Evolutionary conservation across 305 asterid species (phyloP).

Genomic region (Withania somnifera): DNA sequence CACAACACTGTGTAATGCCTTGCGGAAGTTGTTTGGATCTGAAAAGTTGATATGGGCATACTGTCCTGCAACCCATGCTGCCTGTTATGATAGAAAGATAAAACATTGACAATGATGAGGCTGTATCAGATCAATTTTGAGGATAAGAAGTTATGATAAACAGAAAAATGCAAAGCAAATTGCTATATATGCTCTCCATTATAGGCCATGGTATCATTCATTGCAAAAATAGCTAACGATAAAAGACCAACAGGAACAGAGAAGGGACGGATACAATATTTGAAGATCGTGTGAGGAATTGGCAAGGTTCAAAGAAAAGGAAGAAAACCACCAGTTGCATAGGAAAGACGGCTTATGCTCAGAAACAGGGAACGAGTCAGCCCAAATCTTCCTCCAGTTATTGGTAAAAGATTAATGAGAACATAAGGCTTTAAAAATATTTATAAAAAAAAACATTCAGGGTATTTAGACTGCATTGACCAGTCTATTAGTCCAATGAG

Average conservation of each 20-base stretch:
- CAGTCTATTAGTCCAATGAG: background rate
- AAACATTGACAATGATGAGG: conserved; percentile 6
- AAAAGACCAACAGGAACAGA: too few relatives aligned
- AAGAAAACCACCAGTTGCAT: background rate
- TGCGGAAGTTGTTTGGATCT: conserved; percentile 76
- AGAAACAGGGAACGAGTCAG: background rate
- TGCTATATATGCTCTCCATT: background rate
- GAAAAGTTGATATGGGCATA: conserved; percentile 83
- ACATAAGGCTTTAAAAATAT: background rate
- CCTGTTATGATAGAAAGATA: conserved; percentile 38
- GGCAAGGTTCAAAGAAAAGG: background rate
- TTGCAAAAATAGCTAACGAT: background rate
- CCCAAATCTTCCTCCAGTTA: background rate
- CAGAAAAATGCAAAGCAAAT: background rate
- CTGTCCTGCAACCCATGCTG: conserved; percentile 99
- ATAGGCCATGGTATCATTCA: background rate
- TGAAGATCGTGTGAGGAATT: background rate
- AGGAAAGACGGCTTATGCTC: background rate
- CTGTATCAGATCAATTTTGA: background rate
- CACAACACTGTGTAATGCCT: conserved; percentile 83
- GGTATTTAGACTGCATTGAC: background rate
- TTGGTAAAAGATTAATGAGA: background rate
- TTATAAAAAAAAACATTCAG: background rate
- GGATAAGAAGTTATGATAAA: background rate
- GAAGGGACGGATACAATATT: background rate